Evolutionary conservation across 768 basidiomycete genomes (phyloP), one percentile per base, ranked within the genome.

Genomic region (Mycena olivaceomarginata): DNA sequence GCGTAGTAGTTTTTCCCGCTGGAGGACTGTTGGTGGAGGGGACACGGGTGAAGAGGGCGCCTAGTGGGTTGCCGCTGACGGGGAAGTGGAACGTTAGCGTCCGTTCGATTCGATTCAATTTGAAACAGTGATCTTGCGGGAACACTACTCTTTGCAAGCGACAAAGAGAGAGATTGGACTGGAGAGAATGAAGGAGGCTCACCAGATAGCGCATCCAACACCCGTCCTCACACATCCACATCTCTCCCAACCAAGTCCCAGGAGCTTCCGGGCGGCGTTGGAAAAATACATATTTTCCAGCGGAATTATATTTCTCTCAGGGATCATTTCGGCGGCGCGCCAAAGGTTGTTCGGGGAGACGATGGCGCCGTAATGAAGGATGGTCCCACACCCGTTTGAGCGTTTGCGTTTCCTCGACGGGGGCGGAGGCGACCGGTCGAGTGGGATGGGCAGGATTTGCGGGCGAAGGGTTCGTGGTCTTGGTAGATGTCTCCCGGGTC

Each of bases 261-360:
- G 31, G 9, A 20, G 11, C 4, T 57, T 31, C 2, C 41, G 59
- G 15, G 16, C 12, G 1, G 7, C 62, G 12, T 40, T 51, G 7
- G 74, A 15, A n/a, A 75, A 75, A 59, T 75, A 75, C 0, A 7
- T 1, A 37, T 45, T 25, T 10, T 69, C 74, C 2, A 75, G 62
- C 15, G 60, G 67, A 53, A 75, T 18, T 9, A 75, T 69, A 31
- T 31, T 31, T 31, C 31, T 31, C 31, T 31, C 31, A 31, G 31
- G 31, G 31, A 31, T 31, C n/a, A 45, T 57, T n/a, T 63, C 74
- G 9, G 48, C 66, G 18, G 74, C 67, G 46, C 67, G 67, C 68
- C 74, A 75, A 68, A 70, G 70, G 10, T 75, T 69, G n/a, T 43
- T 45, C 1, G 48, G 48, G 5, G 74, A 75, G 4, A 75, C 74